Evolutionary conservation across 139 green algal genomes (phyloP).

Genomic region (Spirogloea muscicola): DNA sequence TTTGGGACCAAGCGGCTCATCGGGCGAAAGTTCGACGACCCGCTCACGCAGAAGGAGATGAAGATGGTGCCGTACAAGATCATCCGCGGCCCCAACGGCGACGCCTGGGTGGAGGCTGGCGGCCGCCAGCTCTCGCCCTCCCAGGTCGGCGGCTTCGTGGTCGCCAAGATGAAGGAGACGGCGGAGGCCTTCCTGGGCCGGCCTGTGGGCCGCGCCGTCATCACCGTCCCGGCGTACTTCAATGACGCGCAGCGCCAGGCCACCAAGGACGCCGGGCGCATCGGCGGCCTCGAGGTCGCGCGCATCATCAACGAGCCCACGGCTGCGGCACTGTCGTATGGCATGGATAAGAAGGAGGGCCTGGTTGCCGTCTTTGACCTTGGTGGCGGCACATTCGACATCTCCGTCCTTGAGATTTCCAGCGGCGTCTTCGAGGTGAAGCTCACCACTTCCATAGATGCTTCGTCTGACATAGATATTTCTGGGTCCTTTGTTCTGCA

Average conservation of each 20-base stretch:
- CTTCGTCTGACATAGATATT: too few species aligned
- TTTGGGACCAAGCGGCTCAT: slow-evolving; percentile 98
- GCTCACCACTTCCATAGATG: too few species aligned
- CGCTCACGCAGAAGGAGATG: slow-evolving; percentile 78
- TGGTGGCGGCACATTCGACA: slow-evolving; percentile 94
- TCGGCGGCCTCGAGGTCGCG: slow-evolving; percentile 62
- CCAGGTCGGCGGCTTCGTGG: slow-evolving; percentile 86
- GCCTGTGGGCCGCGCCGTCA: slow-evolving; percentile 78
- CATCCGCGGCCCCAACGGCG: slow-evolving; percentile 77
- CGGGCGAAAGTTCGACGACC: slow-evolving; percentile 84
- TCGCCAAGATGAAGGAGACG: slow-evolving; percentile 97
- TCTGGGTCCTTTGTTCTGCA: slow-evolving; percentile 85
- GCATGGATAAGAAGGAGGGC: slow-evolving; percentile 94
- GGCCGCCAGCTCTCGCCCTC: slow-evolving; percentile 87
- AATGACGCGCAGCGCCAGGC: slow-evolving; percentile 96
- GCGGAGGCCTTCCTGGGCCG: slow-evolving; percentile 90
- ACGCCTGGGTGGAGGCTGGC: slow-evolving; percentile 93
- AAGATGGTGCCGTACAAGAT: slow-evolving; percentile 99
- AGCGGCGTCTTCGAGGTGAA: slow-evolving; percentile 47
- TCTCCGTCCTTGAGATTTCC: slow-evolving; percentile 98
- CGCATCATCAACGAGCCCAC: slow-evolving; percentile 99
- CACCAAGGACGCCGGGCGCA: slow-evolving; percentile 74
- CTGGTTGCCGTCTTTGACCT: slow-evolving; percentile 90
- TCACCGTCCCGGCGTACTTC: slow-evolving; percentile 99
- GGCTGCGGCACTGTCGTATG: slow-evolving; percentile 91